Base-by-base conservation (phyloP, 106 monocot species). In the Dioscorea zingiberensis region DNA sequence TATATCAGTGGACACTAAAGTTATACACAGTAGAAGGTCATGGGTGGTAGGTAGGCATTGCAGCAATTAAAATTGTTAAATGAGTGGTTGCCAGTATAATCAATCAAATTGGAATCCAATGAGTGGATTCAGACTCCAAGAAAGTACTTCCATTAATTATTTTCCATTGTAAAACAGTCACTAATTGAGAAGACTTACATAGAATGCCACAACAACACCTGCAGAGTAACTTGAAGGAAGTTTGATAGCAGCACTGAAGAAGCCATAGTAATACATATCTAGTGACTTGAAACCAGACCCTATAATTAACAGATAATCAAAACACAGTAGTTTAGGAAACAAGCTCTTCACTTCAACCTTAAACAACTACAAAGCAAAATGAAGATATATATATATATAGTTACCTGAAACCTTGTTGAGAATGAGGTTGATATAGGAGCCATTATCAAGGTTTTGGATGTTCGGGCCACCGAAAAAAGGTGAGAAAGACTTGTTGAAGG, bases 131-230 rank as follows among this genome's bases (percentile, higher is more conserved):
- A 38, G 30, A 30, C 2, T n/a, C n/a, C n/a, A n/a, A n/a, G n/a
- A n/a, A n/a, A n/a, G n/a, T n/a, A n/a, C n/a, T n/a, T n/a, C n/a
- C n/a, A n/a, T n/a, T n/a, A n/a, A n/a, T n/a, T n/a, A n/a, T n/a
- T n/a, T n/a, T n/a, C n/a, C n/a, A n/a, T n/a, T n/a, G n/a, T n/a
- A n/a, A n/a, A n/a, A n/a, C n/a, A n/a, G n/a, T n/a, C n/a, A n/a
- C n/a, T n/a, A n/a, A n/a, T n/a, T n/a, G n/a, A n/a, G 26, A 19
- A 6, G n/a, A 44, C 79, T 80, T 64, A 85, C 80, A 70, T 80
- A 85, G 59, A 85, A 85, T 12, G 85, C 80, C 2, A 80, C 77
- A 1, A 85, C 85, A 29, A 85, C 80, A 26, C 85, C 85, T 3
- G 80, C 85, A 19, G 85, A 56, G 74, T 77, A 85, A 59, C 38